Evolutionary conservation across 179 eudicot genomes (phyloP).

Genomic region (Beta corolliflora): DNA sequence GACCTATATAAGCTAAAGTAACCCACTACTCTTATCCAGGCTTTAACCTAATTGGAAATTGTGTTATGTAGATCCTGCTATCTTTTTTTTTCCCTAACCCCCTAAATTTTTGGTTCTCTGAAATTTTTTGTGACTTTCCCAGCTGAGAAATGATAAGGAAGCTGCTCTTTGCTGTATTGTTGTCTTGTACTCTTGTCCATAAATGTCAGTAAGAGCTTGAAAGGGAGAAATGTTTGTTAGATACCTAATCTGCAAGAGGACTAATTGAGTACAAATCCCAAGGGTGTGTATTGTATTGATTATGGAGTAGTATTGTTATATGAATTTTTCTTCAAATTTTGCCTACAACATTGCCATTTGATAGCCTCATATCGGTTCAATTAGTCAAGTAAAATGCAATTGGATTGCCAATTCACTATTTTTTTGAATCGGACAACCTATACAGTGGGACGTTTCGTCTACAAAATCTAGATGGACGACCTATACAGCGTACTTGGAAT

Average conservation of each 20-base stretch:
- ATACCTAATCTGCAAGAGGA: not conserved
- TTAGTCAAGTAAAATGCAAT: too few relatives aligned
- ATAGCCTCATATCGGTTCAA: too few relatives aligned
- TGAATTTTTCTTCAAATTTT: too few relatives aligned
- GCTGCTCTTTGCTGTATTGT: conserved; percentile 23
- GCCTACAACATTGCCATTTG: too few relatives aligned
- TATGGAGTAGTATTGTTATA: too few relatives aligned
- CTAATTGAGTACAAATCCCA: conserved; percentile 25
- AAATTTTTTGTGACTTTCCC: conserved; percentile 20
- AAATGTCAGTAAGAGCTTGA: conserved; percentile 7
- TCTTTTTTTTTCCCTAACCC: too few relatives aligned
- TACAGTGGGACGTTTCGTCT: too few relatives aligned
- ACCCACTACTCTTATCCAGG: conserved; percentile 1
- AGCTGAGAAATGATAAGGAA: conserved; percentile 34
- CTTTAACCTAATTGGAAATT: conserved; percentile 34
- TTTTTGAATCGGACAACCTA: too few relatives aligned
- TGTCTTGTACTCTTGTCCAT: conserved; percentile 28
- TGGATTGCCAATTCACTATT: too few relatives aligned
- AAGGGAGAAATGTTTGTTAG: not conserved
- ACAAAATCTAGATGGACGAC: too few relatives aligned
- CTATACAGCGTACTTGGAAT: too few relatives aligned
- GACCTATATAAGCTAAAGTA: not conserved
- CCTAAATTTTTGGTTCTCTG: conserved; percentile 29
- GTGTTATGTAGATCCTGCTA: conserved; percentile 12
- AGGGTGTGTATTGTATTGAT: not conserved